Conservation (phyloP, 805 yeast species). For the Zygosaccharomyces lentus region DNA sequence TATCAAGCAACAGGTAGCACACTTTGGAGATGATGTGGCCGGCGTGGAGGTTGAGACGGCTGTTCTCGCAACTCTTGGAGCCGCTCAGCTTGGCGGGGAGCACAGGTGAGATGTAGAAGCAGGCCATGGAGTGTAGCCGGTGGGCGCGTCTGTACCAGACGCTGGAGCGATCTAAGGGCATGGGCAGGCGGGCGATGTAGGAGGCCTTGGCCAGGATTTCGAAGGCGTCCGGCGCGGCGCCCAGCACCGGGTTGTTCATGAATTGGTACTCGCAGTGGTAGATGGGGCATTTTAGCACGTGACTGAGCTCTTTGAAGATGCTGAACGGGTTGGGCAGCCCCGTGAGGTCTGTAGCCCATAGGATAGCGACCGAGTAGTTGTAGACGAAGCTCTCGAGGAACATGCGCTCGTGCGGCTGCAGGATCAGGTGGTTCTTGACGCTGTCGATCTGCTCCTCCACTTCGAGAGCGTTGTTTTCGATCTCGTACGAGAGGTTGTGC, state of each 20-base stretch:
- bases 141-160: slow-evolving; percentile 15
- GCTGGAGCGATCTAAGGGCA: slow-evolving; percentile 14
- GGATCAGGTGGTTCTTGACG: slow-evolving; percentile 4
- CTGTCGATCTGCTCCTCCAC: slow-evolving; percentile 4
- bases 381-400: slow-evolving; percentile 43
- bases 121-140: slow-evolving; percentile 11
- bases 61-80: slow-evolving; percentile 6
- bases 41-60: slow-evolving; percentile 13
- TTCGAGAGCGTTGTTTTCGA: slow-evolving; percentile 11
- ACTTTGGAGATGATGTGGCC: slow-evolving; percentile 17
- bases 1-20: slow-evolving; percentile 14
- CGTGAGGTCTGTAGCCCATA: slow-evolving; percentile 35
- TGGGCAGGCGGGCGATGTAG: slow-evolving; percentile 26
- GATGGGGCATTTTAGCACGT: slow-evolving; percentile 35
- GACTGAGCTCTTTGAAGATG: slow-evolving; percentile 35
- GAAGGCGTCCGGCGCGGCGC: slow-evolving; percentile 37
- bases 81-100: slow-evolving; percentile 4
- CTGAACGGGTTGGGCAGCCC: slow-evolving; percentile 42
- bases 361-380: slow-evolving; percentile 39
- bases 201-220: slow-evolving; percentile 38
- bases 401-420: slow-evolving; percentile 35
- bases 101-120: slow-evolving; percentile 15
- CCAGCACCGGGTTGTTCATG: slow-evolving; percentile 43
- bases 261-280: slow-evolving; percentile 38
- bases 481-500: slow-evolving; percentile 14